phyloP scores from a whole-genome alignment of 1,139 yeast genomes.

The Kodamaea arcana region DNA sequence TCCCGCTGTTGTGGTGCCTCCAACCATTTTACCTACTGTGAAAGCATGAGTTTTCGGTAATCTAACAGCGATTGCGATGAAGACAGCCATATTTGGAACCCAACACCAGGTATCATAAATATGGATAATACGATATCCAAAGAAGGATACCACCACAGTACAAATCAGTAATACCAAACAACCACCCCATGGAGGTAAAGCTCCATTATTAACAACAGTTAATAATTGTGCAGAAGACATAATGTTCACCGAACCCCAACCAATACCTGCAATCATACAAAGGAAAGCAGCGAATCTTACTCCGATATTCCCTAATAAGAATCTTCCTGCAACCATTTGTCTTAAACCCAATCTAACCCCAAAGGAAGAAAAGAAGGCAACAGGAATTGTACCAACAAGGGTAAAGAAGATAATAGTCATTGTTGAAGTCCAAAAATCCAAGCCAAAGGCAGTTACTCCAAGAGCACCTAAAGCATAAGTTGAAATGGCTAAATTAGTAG shows the following conservation, averaged over 20 bases:
- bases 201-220: slow-evolving; percentile 17
- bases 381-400: slow-evolving; percentile 66
- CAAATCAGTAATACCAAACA: slow-evolving; percentile 27
- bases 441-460: slow-evolving; percentile 53
- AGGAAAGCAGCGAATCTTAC: slow-evolving; percentile 30
- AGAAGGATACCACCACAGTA: slow-evolving; percentile 23
- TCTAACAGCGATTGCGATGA: slow-evolving; percentile 24
- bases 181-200: slow-evolving; percentile 32
- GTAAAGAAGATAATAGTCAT: slow-evolving; percentile 65
- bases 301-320: slow-evolving; percentile 28
- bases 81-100: slow-evolving; percentile 26
- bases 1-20: slow-evolving; percentile 38
- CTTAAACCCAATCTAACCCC: slow-evolving; percentile 83
- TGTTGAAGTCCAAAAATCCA: slow-evolving; percentile 62
- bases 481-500: slow-evolving; percentile 83
- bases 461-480: slow-evolving; percentile 76
- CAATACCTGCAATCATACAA: slow-evolving; percentile 29
- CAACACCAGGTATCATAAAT: slow-evolving; percentile 26
- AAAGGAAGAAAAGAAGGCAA: slow-evolving; percentile 73
- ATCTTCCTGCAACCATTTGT: slow-evolving; percentile 32
- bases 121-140: slow-evolving; percentile 29
- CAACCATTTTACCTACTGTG: slow-evolving; percentile 27
- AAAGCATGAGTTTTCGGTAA: slow-evolving; percentile 21
- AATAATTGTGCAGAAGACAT: slow-evolving; percentile 31
- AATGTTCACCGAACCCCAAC: slow-evolving; percentile 35